Evolutionary conservation across 1,139 yeast genomes (phyloP).

Genomic region (Blastobotrys illinoisensis): DNA sequence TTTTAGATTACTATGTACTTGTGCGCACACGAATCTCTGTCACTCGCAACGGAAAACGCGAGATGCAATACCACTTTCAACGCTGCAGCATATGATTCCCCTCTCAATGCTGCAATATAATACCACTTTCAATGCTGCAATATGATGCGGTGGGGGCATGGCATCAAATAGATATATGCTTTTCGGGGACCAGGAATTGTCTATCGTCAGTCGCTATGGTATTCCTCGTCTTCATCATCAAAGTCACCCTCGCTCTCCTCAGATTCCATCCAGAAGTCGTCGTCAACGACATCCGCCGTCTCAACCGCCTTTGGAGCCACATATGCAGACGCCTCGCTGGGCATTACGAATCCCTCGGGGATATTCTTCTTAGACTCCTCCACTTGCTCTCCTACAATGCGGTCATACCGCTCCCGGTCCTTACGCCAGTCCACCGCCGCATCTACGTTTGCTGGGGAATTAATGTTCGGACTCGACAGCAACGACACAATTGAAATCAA

Average conservation of each 20-base stretch:
- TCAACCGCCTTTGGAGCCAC: conserved; percentile 41
- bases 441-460: conserved; percentile 94
- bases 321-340: conserved; percentile 56
- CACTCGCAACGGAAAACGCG: neutral
- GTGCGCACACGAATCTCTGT: neutral
- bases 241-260: conserved; percentile 60
- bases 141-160: neutral
- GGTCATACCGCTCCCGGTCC: conserved; percentile 72
- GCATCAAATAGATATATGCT: neutral
- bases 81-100: neutral
- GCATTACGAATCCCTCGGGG: conserved; percentile 82
- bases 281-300: conserved; percentile 67
- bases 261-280: conserved; percentile 81
- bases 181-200: neutral
- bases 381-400: conserved; percentile 76
- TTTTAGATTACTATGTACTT: neutral
- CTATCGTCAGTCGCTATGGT: conserved; percentile 32
- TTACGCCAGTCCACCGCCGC: conserved; percentile 91
- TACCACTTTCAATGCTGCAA: neutral
- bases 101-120: no score
- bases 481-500: conserved; percentile 84
- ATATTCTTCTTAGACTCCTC: conserved; percentile 77
- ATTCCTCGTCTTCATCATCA: conserved; percentile 28
- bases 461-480: conserved; percentile 87
- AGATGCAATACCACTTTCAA: neutral